Conservation (phyloP, 305 asterid genomes). For the Stenogyne calaminthoides region DNA sequence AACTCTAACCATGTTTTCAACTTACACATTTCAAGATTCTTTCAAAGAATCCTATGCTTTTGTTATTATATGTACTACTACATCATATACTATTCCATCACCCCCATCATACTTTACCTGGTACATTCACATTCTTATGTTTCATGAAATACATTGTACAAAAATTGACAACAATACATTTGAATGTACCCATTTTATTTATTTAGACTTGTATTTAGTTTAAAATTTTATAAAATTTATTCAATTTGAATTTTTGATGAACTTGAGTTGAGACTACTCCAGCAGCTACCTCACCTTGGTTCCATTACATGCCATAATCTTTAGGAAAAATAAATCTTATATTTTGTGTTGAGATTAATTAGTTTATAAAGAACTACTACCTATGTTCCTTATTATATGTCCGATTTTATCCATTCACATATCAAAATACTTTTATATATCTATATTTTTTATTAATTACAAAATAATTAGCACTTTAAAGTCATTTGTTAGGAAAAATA, state of each 20-base stretch:
- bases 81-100: background rate
- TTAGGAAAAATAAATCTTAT: background rate
- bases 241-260: background rate
- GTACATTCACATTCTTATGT: background rate
- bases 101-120: background rate
- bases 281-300: background rate
- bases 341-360: background rate
- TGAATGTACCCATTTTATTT: background rate
- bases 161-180: background rate
- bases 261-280: background rate
- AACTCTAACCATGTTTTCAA: conserved; percentile 31
- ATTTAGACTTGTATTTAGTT: background rate
- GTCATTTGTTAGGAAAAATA: too few relatives aligned
- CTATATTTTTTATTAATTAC: too few relatives aligned
- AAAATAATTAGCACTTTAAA: too few relatives aligned
- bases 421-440: too few relatives aligned
- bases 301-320: background rate
- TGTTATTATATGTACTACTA: conserved; percentile 13
- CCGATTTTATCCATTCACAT: too few relatives aligned
- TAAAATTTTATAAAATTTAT: background rate
- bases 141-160: background rate
- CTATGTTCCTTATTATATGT: too few relatives aligned
- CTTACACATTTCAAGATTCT: conserved; percentile 41
- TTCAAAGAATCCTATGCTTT: conserved; percentile 48
- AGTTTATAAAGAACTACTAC: too few relatives aligned